These are phyloP conservation scores for Geotrichum fermentans DNA, from an alignment of 1,139 yeast genomes.

Conservation along the genomic window DNA sequence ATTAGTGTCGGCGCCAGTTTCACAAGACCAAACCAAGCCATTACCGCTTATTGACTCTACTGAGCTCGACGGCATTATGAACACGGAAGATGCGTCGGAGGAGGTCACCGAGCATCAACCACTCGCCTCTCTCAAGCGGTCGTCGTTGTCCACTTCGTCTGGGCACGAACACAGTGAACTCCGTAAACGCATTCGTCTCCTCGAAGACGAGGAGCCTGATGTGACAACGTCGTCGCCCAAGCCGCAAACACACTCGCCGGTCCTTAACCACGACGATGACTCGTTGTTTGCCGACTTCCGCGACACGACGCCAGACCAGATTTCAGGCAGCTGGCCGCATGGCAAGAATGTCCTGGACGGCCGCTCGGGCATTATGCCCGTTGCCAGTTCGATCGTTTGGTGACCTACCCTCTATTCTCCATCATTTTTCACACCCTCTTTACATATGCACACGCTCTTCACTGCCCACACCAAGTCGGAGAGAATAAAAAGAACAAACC, in stretches of 20 bases:
- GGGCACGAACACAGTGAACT: conserved; percentile 21
- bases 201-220: conserved; percentile 24
- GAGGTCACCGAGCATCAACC: neutral
- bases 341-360: neutral
- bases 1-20: conserved; percentile 12
- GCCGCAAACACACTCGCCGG: neutral
- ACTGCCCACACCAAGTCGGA: too few relatives aligned
- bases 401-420: too few relatives aligned
- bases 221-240: neutral
- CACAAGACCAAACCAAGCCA: conserved; percentile 18
- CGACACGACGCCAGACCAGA: neutral
- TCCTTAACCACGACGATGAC: neutral
- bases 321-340: neutral
- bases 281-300: neutral
- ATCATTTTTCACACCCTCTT: too few relatives aligned
- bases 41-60: conserved; percentile 27
- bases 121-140: neutral
- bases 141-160: neutral
- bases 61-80: conserved; percentile 16
- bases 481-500: too few relatives aligned
- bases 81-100: neutral
- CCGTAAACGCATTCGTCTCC: conserved; percentile 31
- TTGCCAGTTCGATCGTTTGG: neutral
- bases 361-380: neutral
- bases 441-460: too few relatives aligned